phyloP scores from a whole-genome alignment of 1,284 basidiomycete genomes.

The Butyriboletus appendiculatus region DNA sequence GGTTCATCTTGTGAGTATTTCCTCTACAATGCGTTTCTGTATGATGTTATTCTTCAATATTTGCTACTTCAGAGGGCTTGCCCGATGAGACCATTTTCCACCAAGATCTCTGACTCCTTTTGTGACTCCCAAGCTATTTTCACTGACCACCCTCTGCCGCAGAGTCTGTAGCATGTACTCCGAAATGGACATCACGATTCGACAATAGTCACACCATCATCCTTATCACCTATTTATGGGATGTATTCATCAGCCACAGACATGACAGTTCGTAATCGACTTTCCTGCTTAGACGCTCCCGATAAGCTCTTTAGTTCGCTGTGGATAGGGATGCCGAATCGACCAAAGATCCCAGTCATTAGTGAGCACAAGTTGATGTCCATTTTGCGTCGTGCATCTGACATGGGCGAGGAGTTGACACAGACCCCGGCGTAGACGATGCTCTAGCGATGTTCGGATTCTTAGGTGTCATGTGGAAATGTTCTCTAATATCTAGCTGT shows the following conservation, averaged over 20 bases:
- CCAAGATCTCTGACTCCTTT: constrained; percentile 76
- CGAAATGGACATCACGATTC: neutral
- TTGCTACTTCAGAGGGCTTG: constrained; percentile 82
- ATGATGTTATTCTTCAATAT: constrained; percentile 66
- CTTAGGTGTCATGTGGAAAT: neutral
- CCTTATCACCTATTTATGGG: neutral
- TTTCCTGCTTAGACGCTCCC: neutral
- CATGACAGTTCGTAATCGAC: neutral
- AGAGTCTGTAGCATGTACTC: neutral
- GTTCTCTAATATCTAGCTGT: constrained; percentile 12
- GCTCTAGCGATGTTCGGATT: constrained; percentile 63
- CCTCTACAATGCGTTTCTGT: constrained; percentile 1
- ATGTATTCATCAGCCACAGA: neutral
- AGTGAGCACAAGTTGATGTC: constrained; percentile 41
- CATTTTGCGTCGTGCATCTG: neutral
- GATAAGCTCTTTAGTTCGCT: neutral
- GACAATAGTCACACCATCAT: too few species aligned
- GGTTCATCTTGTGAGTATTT: constrained; percentile 20
- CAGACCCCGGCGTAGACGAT: constrained; percentile 93
- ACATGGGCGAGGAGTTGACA: constrained; percentile 56
- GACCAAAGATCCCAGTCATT: constrained; percentile 50
- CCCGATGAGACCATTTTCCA: constrained; percentile 75
- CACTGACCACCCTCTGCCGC: constrained; percentile 10
- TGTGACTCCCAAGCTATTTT: neutral
- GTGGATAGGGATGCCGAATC: constrained; percentile 11